Percentiles rank a stretch among this genome's conserved stretches.
Evolutionary conservation across 805 yeast genomes (phyloP).

Genomic region (Myxozyma geophila): DNA sequence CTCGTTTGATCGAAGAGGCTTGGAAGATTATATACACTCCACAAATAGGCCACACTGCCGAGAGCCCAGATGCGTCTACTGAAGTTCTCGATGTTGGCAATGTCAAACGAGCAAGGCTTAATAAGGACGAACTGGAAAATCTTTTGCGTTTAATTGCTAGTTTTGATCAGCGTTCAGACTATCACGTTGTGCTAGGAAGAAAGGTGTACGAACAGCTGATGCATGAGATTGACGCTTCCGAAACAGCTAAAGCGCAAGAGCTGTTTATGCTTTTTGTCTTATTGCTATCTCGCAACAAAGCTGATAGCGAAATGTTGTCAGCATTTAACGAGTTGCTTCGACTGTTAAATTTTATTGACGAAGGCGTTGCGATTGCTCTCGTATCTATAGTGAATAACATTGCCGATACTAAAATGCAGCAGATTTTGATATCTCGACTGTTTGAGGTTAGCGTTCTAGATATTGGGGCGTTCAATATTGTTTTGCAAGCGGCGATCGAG

Average conservation of each 20-base stretch:
- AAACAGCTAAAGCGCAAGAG: constrained; percentile 17
- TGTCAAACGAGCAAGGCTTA: constrained; percentile 13
- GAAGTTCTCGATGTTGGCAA: constrained; percentile 12
- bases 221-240: background rate
- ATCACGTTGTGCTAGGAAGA: constrained; percentile 32
- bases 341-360: constrained; percentile 13
- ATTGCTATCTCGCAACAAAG: constrained; percentile 29
- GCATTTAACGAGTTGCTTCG: constrained; percentile 29
- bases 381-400: constrained; percentile 31
- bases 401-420: constrained; percentile 23
- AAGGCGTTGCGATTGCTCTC: constrained; percentile 26
- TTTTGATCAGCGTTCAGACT: constrained; percentile 19
- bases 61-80: background rate
- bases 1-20: constrained; percentile 29
- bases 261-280: constrained; percentile 28
- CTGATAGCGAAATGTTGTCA: constrained; percentile 27
- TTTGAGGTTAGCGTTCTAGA: constrained; percentile 12
- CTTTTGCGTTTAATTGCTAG: constrained; percentile 19
- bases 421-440: constrained; percentile 20
- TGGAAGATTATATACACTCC: constrained; percentile 32
- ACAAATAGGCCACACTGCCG: constrained; percentile 14
- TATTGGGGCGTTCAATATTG: constrained; percentile 30
- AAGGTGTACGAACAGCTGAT: constrained; percentile 24
- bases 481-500: constrained; percentile 35
- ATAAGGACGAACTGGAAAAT: constrained; percentile 16